phyloP scores from a whole-genome alignment of 2,329 filamentous ascomycete species.

The Alternaria angustiovoidea region DNA sequence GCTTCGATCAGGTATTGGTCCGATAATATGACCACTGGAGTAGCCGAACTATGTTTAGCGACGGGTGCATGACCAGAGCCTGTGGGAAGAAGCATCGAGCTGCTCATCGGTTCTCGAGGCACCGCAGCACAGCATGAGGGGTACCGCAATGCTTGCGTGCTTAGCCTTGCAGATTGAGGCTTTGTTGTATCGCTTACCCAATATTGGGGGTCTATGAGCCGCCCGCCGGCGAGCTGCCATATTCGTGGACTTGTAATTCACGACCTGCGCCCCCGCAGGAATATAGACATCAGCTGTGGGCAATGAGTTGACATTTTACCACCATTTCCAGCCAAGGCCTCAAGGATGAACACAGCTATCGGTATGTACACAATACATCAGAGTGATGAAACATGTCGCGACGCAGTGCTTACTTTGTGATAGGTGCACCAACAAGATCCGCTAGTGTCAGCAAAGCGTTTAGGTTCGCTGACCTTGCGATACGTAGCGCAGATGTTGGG shows the following conservation, averaged over 20 bases:
- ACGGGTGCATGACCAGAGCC: not conserved
- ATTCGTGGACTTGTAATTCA: not conserved
- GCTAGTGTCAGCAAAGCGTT: conserved; percentile 32
- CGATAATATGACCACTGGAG: not conserved
- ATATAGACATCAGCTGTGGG: not conserved
- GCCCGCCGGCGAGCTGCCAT: not conserved
- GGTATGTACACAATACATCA: not conserved
- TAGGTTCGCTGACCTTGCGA: conserved; percentile 34
- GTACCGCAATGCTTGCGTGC: not conserved
- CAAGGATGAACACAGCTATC: not conserved
- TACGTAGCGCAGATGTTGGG: conserved; percentile 30
- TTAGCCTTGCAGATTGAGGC: conserved; percentile 10
- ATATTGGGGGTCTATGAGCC: conserved; percentile 8
- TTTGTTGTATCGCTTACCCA: not conserved
- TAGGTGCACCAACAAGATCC: not conserved
- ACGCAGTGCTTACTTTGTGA: not conserved
- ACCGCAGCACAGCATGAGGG: conserved; percentile 1
- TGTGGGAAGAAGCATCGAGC: not conserved
- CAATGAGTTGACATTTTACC: not conserved
- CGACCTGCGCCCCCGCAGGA: not conserved
- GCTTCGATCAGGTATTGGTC: not conserved
- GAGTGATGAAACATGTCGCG: not conserved
- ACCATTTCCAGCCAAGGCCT: not conserved
- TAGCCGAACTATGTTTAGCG: not conserved
- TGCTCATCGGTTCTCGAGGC: not conserved